Base-by-base conservation (phyloP, 371 early-diverging fungal genomes). In the Mucor circinelloides region DNA sequence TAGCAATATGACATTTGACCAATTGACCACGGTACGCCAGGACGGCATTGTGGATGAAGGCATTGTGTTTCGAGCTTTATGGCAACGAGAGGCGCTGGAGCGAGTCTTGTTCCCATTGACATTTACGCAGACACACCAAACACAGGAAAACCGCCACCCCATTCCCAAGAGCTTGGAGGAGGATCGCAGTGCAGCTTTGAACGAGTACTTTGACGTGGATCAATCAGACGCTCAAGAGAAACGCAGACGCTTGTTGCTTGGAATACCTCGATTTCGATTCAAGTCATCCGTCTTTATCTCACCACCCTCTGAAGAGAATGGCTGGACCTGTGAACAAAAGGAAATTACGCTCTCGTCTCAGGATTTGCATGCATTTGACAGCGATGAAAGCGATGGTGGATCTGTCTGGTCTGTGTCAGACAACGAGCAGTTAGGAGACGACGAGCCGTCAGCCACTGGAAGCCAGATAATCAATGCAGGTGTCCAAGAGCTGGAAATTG, bases 1-100 rank as follows among this genome's bases (percentile, higher is more conserved):
- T 36, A 83, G 81, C 66, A 83, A 83, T 50, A 83, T 83, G 83
- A 77, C 83, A 23, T 83, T 83, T 60, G 81, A 79, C 38, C 83
- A 83, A 34, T 58, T 83, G 10, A 76, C 77, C 1, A 64, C 50
- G n/a, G 83, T 83, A 4, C 72, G 79, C 2, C 71, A 75, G 0
- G 83, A 83, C 48, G 76, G 81, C 3, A 80, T 83, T 64, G 83
- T 83, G 1, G 79, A 83, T 55, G 83, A 83, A 55, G 73, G 72
- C 1, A 74, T 79, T 25, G 83, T 83, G 1, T 83, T 83, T 50
- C 74, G 83, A n/a, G 83, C 83, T 1, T 54, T 83, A 10, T 83
- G 83, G 83, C 83, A 83, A 58, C 67, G 83, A 17, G 74, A 80
- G 57, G 79, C 83, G 10, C 60, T 83, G 15, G 78, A 80, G 38